Evolutionary conservation across 1,284 basidiomycete genomes (phyloP), one percentile per base, ranked within the genome.

Genomic region (Austroboletus novae-zelandiae): DNA sequence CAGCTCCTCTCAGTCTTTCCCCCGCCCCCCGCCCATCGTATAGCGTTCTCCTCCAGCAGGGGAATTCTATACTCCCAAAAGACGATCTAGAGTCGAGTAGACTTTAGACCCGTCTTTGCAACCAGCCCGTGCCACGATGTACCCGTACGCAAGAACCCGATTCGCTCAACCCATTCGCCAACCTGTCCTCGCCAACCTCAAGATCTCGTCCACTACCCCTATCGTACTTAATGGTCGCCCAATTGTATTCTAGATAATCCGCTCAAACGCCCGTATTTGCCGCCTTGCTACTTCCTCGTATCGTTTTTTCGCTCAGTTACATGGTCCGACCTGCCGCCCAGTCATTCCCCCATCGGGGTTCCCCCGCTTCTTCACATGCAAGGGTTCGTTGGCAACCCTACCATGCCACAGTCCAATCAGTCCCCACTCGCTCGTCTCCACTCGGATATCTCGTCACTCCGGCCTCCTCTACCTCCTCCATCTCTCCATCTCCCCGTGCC

Each of bases 371-470:
- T 0, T 52, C 68, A 25, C 66, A 68, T 44, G 46, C 64, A 36
- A 72, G 83, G 66, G 73, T 81, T 61, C 82, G 85, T 60, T 89
- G 86, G 86, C 86, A 89, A 70, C 86, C 86, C 55, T 89, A 89
- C 68, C 65, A 71, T 57, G 57, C 70, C 64, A 56, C 63, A 5
- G 14, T 57, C 40, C 59, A 60, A 18, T 50, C 66, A 10, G 15
- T 36, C 15, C 34, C 34, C 34, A 36, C 15, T 58, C 72, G 71
- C 60, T 75, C 80, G 36, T 72, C 77, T 45, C 69, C 77, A 31
- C 58, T 72, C 53, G 17, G 72, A 41, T 79, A 77, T 71, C 72
- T 81, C 55, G 74, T 79, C 72, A 85, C 85, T 58, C 84, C 84
- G 0, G 60, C 59, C 47, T 60, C 59, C 32, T 66, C 55, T 2